Percentiles rank a stretch among this genome's conserved stretches.
phyloP scores from a whole-genome alignment of 306 rosid species.

The Quillaja saponaria region DNA sequence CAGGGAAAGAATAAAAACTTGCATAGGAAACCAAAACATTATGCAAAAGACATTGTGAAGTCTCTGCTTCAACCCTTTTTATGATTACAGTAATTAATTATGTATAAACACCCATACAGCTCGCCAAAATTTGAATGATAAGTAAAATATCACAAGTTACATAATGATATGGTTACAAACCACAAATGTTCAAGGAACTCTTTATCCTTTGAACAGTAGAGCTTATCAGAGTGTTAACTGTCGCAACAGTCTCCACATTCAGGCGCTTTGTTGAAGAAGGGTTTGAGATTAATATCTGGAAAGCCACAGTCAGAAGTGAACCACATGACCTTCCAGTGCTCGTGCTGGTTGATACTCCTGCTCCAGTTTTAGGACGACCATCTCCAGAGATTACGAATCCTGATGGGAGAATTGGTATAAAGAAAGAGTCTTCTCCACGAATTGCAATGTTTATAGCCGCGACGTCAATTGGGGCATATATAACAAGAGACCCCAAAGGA shows the following conservation, averaged over 20 bases:
- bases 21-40: too few relatives aligned
- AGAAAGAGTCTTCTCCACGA: constrained; percentile 42
- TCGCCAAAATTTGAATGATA: too few relatives aligned
- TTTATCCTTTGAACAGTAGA: constrained; percentile 50
- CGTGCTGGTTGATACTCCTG: constrained; percentile 4
- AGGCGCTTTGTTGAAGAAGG: too few relatives aligned
- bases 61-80: too few relatives aligned
- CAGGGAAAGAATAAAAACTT: too few relatives aligned
- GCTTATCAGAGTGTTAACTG: too few relatives aligned
- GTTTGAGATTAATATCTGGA: constrained; percentile 43
- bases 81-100: too few relatives aligned
- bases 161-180: too few relatives aligned
- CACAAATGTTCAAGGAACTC: constrained; percentile 43
- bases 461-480: constrained; percentile 57
- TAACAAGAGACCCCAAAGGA: constrained; percentile 40
- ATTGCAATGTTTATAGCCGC: constrained; percentile 23
- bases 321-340: constrained; percentile 29
- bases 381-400: constrained; percentile 57
- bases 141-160: neutral
- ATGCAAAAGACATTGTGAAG: too few relatives aligned
- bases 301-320: constrained; percentile 53
- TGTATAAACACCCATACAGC: too few relatives aligned
- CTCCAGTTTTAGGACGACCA: constrained; percentile 25
- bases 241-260: constrained; percentile 39
- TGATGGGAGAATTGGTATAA: constrained; percentile 56